phyloP scores from a whole-genome alignment of 257 asterid genomes.

The Ocimum tenuiflorum region DNA sequence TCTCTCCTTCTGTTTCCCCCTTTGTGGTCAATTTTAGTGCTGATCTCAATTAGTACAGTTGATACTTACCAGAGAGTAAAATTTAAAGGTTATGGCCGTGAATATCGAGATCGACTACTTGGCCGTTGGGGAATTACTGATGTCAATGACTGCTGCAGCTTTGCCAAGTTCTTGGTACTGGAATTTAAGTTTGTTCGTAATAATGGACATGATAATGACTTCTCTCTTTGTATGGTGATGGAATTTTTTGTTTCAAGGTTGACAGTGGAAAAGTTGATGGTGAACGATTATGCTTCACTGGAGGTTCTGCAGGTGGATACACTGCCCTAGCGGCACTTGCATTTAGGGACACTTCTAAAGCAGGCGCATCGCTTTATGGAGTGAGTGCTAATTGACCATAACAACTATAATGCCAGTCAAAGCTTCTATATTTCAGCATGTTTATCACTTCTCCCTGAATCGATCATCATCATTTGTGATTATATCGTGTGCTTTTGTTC shows the following conservation, averaged over 20 bases:
- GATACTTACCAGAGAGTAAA: constrained; percentile 11
- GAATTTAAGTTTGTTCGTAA: neutral
- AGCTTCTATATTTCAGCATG: too few species aligned
- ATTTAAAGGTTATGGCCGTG: constrained; percentile 84
- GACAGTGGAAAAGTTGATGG: constrained; percentile 81
- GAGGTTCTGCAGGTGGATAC: constrained; percentile 99
- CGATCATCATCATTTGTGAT: neutral
- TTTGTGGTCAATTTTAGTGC: neutral
- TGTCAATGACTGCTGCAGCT: constrained; percentile 94
- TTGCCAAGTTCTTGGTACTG: constrained; percentile 81
- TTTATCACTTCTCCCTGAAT: too few species aligned
- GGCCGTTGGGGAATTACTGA: constrained; percentile 90
- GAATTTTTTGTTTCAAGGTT: constrained; percentile 42
- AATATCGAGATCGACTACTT: constrained; percentile 77
- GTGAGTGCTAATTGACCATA: constrained; percentile 44
- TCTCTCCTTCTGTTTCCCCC: neutral
- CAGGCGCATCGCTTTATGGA: constrained; percentile 92
- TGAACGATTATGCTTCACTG: constrained; percentile 76
- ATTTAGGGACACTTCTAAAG: constrained; percentile 69
- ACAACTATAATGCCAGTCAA: neutral
- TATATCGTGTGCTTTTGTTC: too few species aligned
- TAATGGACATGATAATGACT: constrained; percentile 1
- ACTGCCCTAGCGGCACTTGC: constrained; percentile 96
- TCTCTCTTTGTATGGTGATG: neutral
- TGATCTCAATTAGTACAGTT: neutral